Evolutionary conservation across 2,329 filamentous ascomycete genomes (phyloP).

Genomic region (Epichloe glyceriae): DNA sequence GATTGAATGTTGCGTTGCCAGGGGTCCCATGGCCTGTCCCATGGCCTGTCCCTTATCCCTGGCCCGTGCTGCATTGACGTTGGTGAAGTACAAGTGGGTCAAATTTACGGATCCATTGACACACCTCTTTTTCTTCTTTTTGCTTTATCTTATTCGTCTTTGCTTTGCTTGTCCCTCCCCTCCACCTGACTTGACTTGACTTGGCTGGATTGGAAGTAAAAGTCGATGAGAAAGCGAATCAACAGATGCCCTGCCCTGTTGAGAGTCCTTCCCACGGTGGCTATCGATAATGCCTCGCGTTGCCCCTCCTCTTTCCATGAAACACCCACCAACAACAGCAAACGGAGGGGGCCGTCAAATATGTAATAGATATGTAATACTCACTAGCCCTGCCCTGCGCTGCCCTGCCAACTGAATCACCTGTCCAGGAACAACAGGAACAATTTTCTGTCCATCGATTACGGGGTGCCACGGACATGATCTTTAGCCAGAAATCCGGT

Average conservation of each 20-base stretch:
- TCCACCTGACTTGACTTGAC: background rate
- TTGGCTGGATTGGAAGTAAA: no score
- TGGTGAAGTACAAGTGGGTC: constrained; percentile 14
- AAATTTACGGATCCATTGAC: constrained; percentile 12
- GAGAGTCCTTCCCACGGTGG: background rate
- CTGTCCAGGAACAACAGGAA: no score
- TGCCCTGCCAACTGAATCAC: background rate
- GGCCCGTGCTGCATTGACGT: constrained; percentile 3
- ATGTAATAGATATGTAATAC: no score
- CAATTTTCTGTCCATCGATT: background rate
- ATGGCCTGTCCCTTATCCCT: background rate
- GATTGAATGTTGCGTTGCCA: constrained; percentile 1
- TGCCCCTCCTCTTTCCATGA: background rate
- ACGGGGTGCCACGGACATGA: no score
- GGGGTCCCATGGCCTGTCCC: constrained; percentile 1
- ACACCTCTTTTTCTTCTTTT: background rate
- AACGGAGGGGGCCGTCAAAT: background rate
- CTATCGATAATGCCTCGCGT: no score
- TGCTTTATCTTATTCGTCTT: no score
- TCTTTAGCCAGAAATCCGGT: no score
- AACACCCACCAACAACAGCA: background rate
- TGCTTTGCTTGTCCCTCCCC: background rate
- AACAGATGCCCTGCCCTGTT: background rate
- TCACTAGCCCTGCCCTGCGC: background rate
- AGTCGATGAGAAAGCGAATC: no score